Evolutionary conservation across 495 filamentous ascomycete genomes (phyloP), one percentile per base, ranked within the genome.

Genomic region (Penicillium cosmopolitanum): DNA sequence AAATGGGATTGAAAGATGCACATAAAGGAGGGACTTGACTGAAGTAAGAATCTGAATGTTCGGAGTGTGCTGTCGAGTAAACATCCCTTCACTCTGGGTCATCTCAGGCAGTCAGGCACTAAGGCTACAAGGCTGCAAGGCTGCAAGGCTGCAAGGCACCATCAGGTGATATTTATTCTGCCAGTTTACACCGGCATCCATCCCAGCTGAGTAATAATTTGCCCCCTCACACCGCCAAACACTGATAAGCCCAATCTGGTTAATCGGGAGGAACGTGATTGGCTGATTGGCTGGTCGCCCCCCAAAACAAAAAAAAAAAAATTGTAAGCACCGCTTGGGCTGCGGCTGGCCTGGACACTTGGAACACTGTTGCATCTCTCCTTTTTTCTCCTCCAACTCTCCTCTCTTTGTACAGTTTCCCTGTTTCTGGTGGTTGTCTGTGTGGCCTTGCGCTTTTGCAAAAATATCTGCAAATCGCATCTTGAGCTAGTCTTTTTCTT

Each of bases 261-360:
- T 38, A 28, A 28, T 28, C 25, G 25, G 6, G 25, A 7, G 25
- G 25, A 28, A 28, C 25, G 25, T 28, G 25, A 28, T 28, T 28
- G 35, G 11, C 35, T 38, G 35, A 38, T 38, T 38, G 35, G 35
- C 3, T 15, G 4, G 10, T 15, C 10, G 35, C 35, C 35, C 40
- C 13, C 65, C 65, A 54, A 67, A n/a, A n/a, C n/a, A 67, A 64
- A 54, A 61, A 67, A 67, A 67, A 43, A 43, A 66, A 67, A 67
- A 64, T 64, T 58, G 58, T 67, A 64, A 67, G 64, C 61, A 57
- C 33, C 35, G 60, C 50, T 53, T 46, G 16, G 16, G n/a, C n/a
- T n/a, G n/a, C n/a, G 16, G 48, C 50, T 53, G 21, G 21, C 21
- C 25, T 28, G 25, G 5, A 28, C 5, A 28, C 25, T 28, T 5